phyloP scores from a whole-genome alignment of 495 filamentous ascomycete species.

The Pseudotulostoma volvatum region DNA sequence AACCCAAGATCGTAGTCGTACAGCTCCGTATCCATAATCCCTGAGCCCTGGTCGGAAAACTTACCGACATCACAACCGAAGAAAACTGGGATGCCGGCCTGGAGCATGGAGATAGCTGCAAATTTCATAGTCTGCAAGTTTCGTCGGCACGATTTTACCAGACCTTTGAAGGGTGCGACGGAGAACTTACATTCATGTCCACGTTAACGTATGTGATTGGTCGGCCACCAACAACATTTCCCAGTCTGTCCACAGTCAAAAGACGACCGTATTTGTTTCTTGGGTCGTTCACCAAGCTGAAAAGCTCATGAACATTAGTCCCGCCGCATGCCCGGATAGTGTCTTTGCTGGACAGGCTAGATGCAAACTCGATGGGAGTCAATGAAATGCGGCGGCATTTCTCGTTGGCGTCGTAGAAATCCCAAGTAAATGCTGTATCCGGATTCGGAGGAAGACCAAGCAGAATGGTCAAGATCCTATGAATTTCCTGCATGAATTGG shows the following conservation, averaged over 20 bases:
- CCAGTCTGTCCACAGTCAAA: conserved; percentile 59
- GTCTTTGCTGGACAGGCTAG: conserved; percentile 14
- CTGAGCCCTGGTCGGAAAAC: conserved; percentile 43
- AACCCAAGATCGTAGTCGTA: conserved; percentile 66
- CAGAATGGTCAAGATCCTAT: conserved; percentile 59
- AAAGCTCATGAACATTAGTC: conserved; percentile 40
- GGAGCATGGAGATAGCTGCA: conserved; percentile 60
- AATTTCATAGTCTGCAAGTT: conserved; percentile 38
- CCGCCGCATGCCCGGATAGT: conserved; percentile 33
- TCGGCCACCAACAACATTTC: conserved; percentile 58
- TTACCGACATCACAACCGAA: conserved; percentile 83
- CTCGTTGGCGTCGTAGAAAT: conserved; percentile 52
- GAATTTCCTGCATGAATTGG: conserved; percentile 59
- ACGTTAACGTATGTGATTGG: conserved; percentile 71
- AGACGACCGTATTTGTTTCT: conserved; percentile 52
- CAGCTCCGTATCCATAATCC: conserved; percentile 60
- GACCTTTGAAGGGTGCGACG: background rate
- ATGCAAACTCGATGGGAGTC: conserved; percentile 52
- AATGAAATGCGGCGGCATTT: conserved; percentile 38
- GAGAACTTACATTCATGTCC: conserved; percentile 35
- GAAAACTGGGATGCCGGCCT: conserved; percentile 61
- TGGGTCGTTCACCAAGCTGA: conserved; percentile 74
- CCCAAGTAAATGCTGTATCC: conserved; percentile 54
- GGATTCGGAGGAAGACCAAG: conserved; percentile 60
- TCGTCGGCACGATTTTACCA: background rate